A percentile compares a stretch with the other conserved stretches of the same genome.
These are phyloP conservation scores for Cornus controversa DNA, from an alignment of 148 eudicot species.

Conservation along the genomic window DNA sequence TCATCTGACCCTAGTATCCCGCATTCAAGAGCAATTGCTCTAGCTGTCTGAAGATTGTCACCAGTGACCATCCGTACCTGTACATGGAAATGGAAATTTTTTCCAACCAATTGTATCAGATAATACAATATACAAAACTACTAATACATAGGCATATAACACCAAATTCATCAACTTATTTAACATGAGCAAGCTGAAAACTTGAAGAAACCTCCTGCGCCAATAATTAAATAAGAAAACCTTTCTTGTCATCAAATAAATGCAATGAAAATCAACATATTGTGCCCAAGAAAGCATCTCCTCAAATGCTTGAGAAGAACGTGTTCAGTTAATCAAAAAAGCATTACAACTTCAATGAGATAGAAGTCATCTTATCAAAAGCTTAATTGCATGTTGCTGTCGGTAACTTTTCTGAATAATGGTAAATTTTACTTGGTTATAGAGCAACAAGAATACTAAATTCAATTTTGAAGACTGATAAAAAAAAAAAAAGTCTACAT, in stretches of 20 bases:
- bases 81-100: background rate
- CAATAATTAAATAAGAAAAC: background rate
- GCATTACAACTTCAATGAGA: background rate
- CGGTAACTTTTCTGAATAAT: background rate
- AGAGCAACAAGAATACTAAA: too few species aligned
- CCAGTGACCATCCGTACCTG: constrained; percentile 91
- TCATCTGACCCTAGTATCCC: constrained; percentile 70
- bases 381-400: background rate
- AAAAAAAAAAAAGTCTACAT: background rate
- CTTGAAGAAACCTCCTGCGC: background rate
- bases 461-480: too few species aligned
- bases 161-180: background rate
- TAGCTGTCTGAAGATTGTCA: constrained; percentile 78
- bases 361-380: background rate
- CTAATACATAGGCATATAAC: too few species aligned
- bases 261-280: background rate
- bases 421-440: background rate
- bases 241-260: too few species aligned
- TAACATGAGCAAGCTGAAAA: background rate
- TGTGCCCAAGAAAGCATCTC: background rate
- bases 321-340: background rate
- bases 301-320: too few species aligned
- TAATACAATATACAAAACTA: background rate
- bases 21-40: constrained; percentile 79
- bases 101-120: background rate